A percentile compares a stretch with the other conserved stretches of the same genome.
Conservation (phyloP, 1,284 basidiomycete species). For the Albatrellus sp. region DNA sequence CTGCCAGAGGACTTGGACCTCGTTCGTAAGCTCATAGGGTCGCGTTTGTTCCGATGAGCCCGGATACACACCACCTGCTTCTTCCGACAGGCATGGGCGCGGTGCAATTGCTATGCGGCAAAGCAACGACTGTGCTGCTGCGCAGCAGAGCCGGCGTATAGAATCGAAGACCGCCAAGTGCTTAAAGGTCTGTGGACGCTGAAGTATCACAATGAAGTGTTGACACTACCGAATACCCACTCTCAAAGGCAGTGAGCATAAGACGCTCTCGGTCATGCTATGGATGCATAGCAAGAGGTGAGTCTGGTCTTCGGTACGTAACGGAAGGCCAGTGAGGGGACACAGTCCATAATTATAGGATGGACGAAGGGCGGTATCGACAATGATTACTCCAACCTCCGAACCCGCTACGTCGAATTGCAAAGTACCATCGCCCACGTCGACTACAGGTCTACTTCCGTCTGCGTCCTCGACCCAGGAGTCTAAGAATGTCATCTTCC, state of each 20-base stretch:
- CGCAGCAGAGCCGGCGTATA: conserved; percentile 4
- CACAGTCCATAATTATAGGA: no score
- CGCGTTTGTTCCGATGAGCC: no score
- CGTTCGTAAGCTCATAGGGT: neutral
- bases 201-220: conserved; percentile 1
- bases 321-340: no score
- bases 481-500: neutral
- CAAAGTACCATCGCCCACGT: conserved; percentile 12
- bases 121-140: no score
- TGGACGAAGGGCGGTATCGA: conserved; percentile 11
- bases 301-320: neutral
- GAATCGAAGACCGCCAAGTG: conserved; percentile 4
- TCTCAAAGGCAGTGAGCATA: neutral
- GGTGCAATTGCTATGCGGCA: no score
- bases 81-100: no score
- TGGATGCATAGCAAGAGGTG: conserved; percentile 11
- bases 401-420: conserved; percentile 8
- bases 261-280: conserved; percentile 4
- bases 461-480: no score
- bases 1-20: no score
- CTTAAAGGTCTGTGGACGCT: conserved; percentile 1
- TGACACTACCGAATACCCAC: neutral
- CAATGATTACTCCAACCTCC: conserved; percentile 13
- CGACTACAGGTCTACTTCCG: conserved; percentile 4
- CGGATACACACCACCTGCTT: no score